A percentile compares a stretch with the other conserved stretches of the same genome.
Evolutionary conservation across 164 flowering plant species (phyloP).

Genomic region (Euptelea pleiosperma): DNA sequence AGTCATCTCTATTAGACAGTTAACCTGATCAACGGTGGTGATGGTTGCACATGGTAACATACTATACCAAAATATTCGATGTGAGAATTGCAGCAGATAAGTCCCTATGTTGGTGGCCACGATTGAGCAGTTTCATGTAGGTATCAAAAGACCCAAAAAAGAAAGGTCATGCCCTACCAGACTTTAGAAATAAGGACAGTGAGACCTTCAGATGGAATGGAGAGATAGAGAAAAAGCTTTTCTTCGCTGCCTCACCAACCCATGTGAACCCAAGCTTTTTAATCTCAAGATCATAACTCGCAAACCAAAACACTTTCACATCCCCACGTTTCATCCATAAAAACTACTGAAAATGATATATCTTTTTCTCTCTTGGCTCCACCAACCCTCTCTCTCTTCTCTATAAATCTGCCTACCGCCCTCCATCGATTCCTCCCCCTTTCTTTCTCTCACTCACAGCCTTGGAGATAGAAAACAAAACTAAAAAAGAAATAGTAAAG

Average conservation of each 20-base stretch:
- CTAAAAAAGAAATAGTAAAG: constrained; percentile 26
- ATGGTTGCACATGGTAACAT: no score
- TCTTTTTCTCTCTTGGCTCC: not conserved
- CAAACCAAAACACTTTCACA: constrained; percentile 16
- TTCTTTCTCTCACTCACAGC: constrained; percentile 11
- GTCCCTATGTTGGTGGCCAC: not conserved
- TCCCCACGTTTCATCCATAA: constrained; percentile 26
- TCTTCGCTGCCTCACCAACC: constrained; percentile 6
- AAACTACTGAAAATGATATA: not conserved
- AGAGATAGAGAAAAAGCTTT: not conserved
- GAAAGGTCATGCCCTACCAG: not conserved
- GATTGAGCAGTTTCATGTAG: not conserved
- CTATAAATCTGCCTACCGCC: constrained; percentile 31
- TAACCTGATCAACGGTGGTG: no score
- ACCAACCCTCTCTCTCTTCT: constrained; percentile 6
- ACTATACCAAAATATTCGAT: not conserved
- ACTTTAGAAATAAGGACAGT: not conserved
- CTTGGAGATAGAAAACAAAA: constrained; percentile 22
- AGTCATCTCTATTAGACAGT: no score
- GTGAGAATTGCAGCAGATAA: not conserved
- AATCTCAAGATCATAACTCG: not conserved
- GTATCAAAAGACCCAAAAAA: not conserved
- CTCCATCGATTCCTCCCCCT: constrained; percentile 17
- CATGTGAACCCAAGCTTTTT: constrained; percentile 22
- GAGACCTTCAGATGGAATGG: not conserved